Base-by-base conservation (phyloP, 768 basidiomycete species). In the Collybia nuda region DNA sequence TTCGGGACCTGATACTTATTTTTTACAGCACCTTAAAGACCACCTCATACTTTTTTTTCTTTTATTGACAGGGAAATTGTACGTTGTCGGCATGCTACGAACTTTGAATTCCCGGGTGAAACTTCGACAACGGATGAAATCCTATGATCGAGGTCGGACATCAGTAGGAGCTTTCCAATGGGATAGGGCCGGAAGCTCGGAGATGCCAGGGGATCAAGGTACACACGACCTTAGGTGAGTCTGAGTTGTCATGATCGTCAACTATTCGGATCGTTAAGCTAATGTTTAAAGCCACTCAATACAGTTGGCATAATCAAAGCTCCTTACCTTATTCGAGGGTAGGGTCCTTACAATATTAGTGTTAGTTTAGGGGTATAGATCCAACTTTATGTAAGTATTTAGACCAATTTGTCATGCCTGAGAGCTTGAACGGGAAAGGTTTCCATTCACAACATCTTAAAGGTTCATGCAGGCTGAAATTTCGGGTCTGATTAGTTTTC, bases 11-110 rank as follows among this genome's bases (percentile, higher is more conserved):
- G 4, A 26, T 26, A 29, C 21, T 40, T n/a, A 19, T 47, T 23
- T 28, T 22, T 17, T 6, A 38, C 50, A 72, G 71, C 51, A 64
- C 40, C 47, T 57, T n/a, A 55, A 65, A 15, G 67, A 71, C 48
- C 68, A 75, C 54, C 64, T 80, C 6, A 70, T 76, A 26, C 57
- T 80, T 5, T 73, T 80, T 54, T 80, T 81, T 57, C 65, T 75
- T 28, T 58, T 80, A 15, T 60, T 78, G 42, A 76, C 77, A 2
- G 78, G 79, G 32, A 81, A 81, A 57, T 66, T 81, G 50, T 80
- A 76, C 39, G 56, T 65, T 3, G 66, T 74, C 37, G 74, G 72
- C 9, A 64, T 74, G 59, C 58, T 75, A 32, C 68, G 71, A 19
- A 71, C 71, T 1, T 58, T 76, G 29, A 74, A 72, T 48, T 66